Evolutionary conservation across 805 yeast genomes (phyloP).

Genomic region (Maudiozyma serrabonitensis): DNA sequence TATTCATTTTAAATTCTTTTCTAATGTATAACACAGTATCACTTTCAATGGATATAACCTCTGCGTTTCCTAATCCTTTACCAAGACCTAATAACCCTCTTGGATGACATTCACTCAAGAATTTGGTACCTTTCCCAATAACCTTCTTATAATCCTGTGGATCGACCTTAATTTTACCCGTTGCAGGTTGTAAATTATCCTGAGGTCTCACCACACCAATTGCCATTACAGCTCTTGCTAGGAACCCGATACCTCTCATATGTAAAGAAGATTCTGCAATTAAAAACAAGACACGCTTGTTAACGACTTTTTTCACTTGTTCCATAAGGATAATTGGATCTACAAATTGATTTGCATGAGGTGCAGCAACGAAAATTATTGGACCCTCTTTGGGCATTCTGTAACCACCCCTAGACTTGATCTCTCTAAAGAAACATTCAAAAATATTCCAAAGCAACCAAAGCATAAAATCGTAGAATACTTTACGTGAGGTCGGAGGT

Average conservation of each 20-base stretch:
- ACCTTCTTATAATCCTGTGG: conserved; percentile 42
- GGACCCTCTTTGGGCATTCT: conserved; percentile 66
- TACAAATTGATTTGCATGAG: conserved; percentile 89
- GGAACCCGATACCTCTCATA: conserved; percentile 56
- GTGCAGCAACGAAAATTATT: conserved; percentile 88
- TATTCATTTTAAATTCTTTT: conserved; percentile 56
- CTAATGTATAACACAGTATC: conserved; percentile 63
- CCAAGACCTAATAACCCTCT: conserved; percentile 73
- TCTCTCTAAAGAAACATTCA: conserved; percentile 76
- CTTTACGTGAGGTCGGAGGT: conserved; percentile 31
- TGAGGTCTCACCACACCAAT: conserved; percentile 93
- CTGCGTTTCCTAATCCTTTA: conserved; percentile 65
- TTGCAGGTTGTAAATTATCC: conserved; percentile 61
- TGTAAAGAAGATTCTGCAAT: conserved; percentile 76
- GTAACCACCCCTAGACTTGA: conserved; percentile 80
- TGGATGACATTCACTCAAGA: conserved; percentile 47
- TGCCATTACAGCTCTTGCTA: conserved; percentile 67
- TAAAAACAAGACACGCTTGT: conserved; percentile 50
- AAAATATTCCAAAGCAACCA: conserved; percentile 43
- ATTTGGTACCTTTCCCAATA: conserved; percentile 49
- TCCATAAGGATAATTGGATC: conserved; percentile 73
- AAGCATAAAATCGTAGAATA: conserved; percentile 42
- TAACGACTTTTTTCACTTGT: conserved; percentile 35
- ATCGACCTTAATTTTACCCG: conserved; percentile 55
- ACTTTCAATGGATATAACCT: conserved; percentile 53